Percentiles rank a stretch among this genome's conserved stretches.
These are phyloP conservation scores for Penstemon newberryi DNA, from an alignment of 257 asterid species.

Conservation along the genomic window DNA sequence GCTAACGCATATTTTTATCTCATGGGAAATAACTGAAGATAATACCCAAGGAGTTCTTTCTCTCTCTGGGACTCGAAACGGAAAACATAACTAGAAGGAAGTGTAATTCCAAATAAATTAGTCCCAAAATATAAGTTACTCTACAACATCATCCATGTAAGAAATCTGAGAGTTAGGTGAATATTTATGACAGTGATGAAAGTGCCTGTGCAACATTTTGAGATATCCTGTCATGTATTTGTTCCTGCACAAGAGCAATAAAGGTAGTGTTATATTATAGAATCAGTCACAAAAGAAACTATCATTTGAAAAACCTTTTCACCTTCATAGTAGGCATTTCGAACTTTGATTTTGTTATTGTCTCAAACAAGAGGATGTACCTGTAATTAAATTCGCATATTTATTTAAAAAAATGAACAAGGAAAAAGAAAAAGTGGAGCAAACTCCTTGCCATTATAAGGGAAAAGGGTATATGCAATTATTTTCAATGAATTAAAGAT, in stretches of 20 bases:
- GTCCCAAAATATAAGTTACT: background rate
- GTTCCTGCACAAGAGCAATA: constrained; percentile 58
- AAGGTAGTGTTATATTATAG: constrained; percentile 8
- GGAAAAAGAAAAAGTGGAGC: no score
- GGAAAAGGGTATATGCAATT: background rate
- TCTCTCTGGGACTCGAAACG: no score
- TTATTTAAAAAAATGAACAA: no score
- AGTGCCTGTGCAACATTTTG: constrained; percentile 60
- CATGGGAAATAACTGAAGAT: no score
- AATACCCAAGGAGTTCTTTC: no score
- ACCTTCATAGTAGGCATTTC: constrained; percentile 64
- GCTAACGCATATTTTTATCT: no score
- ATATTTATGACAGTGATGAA: constrained; percentile 40
- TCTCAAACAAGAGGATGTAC: constrained; percentile 78
- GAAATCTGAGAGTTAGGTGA: background rate
- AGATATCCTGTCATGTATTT: constrained; percentile 75
- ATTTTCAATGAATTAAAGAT: background rate
- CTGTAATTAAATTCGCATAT: constrained; percentile 35
- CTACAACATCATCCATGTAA: constrained; percentile 4
- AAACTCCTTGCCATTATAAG: background rate
- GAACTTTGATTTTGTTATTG: constrained; percentile 69
- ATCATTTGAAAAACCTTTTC: background rate
- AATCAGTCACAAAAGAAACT: background rate
- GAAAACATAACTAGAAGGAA: no score
- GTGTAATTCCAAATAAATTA: background rate